A percentile compares a stretch with the other conserved stretches of the same genome.
phyloP scores from a whole-genome alignment of 129 eudicot genomes.

The Daucus carota region DH1_v3.0 NC_030381.2:39225501-39226000 shows the following conservation, averaged over 20 bases:
- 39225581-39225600: slow-evolving; percentile 71
- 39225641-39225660: slow-evolving; percentile 23
- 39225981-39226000: background rate
- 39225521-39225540: background rate
- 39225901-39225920: slow-evolving; percentile 66
- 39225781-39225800: slow-evolving; percentile 8
- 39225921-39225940: slow-evolving; percentile 41
- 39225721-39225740: slow-evolving; percentile 30
- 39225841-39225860: slow-evolving; percentile 32
- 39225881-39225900: slow-evolving; percentile 38
- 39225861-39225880: slow-evolving; percentile 50
- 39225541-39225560: slow-evolving; percentile 5
- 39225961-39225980: background rate
- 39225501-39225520: slow-evolving; percentile 7
- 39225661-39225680: slow-evolving; percentile 22
- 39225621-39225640: slow-evolving; percentile 65
- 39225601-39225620: slow-evolving; percentile 47
- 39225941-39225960: slow-evolving; percentile 42
- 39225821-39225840: slow-evolving; percentile 14
- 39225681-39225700: slow-evolving; percentile 34
- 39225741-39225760: slow-evolving; percentile 7
- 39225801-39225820: slow-evolving; percentile 3
- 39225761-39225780: slow-evolving; percentile 2
- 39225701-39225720: slow-evolving; percentile 20
- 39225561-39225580: slow-evolving; percentile 68